These are phyloP conservation scores for Pyrenophora seminiperda DNA, from an alignment of 2,329 filamentous ascomycete species.

Conservation along the genomic window DNA sequence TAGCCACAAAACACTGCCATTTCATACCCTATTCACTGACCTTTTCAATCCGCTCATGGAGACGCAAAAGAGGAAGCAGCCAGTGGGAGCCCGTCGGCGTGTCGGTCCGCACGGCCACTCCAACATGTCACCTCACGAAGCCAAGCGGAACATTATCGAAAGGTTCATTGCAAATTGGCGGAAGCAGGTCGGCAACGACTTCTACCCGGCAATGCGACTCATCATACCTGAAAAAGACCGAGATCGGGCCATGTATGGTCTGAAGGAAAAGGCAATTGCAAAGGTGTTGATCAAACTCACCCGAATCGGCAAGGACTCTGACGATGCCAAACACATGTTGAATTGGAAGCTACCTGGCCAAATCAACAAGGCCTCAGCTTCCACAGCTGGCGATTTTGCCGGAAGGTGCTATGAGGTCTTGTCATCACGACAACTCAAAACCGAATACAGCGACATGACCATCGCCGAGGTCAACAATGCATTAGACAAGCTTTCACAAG, in stretches of 20 bases:
- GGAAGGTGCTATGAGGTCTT: conserved; percentile 86
- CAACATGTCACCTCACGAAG: conserved; percentile 73
- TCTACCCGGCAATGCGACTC: conserved; percentile 89
- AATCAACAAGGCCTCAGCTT: conserved; percentile 47
- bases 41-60: conserved; percentile 83
- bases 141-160: conserved; percentile 79
- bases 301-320: conserved; percentile 87
- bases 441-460: conserved; percentile 74
- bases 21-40: conserved; percentile 75
- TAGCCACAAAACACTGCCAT: conserved; percentile 76
- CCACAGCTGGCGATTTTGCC: conserved; percentile 85
- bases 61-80: conserved; percentile 73
- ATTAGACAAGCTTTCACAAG: conserved; percentile 76
- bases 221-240: conserved; percentile 93
- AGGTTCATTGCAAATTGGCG: conserved; percentile 88
- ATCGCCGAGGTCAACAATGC: conserved; percentile 89
- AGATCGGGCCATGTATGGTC: conserved; percentile 87
- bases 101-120: conserved; percentile 63
- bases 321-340: conserved; percentile 81
- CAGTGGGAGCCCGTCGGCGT: conserved; percentile 61
- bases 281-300: conserved; percentile 90
- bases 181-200: conserved; percentile 84
- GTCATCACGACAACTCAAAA: conserved; percentile 79
- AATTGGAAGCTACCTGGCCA: conserved; percentile 92
- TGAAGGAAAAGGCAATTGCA: conserved; percentile 90